phyloP scores from a whole-genome alignment of 352 stramenopile species.

The Phytophthora tentaculata region DNA sequence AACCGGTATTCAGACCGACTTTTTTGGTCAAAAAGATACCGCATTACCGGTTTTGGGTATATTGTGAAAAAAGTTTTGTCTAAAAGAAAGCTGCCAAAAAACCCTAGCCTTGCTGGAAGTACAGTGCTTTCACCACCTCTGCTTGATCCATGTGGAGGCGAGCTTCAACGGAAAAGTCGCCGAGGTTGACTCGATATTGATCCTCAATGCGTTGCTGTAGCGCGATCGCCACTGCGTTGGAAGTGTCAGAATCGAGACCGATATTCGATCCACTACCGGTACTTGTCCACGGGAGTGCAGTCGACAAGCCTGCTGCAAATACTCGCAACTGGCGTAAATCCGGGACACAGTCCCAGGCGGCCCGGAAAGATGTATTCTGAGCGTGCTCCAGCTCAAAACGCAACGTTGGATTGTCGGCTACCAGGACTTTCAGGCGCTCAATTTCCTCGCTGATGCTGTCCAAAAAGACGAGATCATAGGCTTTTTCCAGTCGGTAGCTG shows the following conservation, averaged over 20 bases:
- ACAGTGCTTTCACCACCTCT: background rate
- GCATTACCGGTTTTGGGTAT: no score
- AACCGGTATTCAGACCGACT: no score
- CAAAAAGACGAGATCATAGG: constrained; percentile 5
- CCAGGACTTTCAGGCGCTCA: constrained; percentile 2
- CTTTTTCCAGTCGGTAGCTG: constrained; percentile 6
- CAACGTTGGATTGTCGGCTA: background rate
- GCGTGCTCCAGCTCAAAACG: background rate
- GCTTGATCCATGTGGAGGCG: constrained; percentile 8
- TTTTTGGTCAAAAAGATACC: no score
- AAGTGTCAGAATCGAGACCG: background rate
- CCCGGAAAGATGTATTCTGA: constrained; percentile 8
- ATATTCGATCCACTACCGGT: background rate
- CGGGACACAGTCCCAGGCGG: constrained; percentile 8
- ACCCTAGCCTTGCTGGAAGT: background rate
- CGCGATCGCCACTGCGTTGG: background rate
- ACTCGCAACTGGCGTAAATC: background rate
- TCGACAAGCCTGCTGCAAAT: constrained; percentile 7
- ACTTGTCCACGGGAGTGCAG: constrained; percentile 3
- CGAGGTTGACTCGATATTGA: constrained; percentile 9
- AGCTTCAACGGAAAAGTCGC: constrained; percentile 1
- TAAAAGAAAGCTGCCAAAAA: no score
- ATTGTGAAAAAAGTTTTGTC: no score
- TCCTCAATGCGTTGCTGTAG: constrained; percentile 12
- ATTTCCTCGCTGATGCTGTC: constrained; percentile 15